phyloP scores from a whole-genome alignment of 2,329 filamentous ascomycete genomes.

The Phaeosphaeria sp. region DNA sequence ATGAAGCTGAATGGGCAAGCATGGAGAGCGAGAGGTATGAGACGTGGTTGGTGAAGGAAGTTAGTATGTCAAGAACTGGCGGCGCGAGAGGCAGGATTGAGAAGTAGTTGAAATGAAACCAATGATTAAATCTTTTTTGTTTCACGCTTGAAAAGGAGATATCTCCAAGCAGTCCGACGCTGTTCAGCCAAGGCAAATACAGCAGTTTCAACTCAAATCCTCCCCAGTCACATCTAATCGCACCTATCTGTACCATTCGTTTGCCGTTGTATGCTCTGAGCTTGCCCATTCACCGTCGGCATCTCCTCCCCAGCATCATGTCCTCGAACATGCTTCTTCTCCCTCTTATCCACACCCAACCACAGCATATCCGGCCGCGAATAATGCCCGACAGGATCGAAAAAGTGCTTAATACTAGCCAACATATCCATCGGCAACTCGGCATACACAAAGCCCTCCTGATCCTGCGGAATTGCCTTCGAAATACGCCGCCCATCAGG shows the following conservation, averaged over 20 bases:
- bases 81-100: neutral
- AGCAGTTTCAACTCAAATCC: too few species aligned
- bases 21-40: conserved; percentile 20
- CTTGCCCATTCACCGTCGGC: neutral
- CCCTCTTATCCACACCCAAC: conserved; percentile 52
- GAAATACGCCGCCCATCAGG: conserved; percentile 59
- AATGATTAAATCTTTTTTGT: too few species aligned
- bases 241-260: too few species aligned
- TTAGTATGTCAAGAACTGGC: conserved; percentile 1
- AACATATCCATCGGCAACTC: conserved; percentile 58
- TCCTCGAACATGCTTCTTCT: conserved; percentile 33
- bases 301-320: neutral
- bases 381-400: conserved; percentile 60
- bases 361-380: conserved; percentile 60
- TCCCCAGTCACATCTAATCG: too few species aligned
- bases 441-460: conserved; percentile 60
- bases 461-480: conserved; percentile 45
- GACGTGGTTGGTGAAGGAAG: conserved; percentile 21
- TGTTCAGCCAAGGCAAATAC: too few species aligned
- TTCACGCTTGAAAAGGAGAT: too few species aligned
- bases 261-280: too few species aligned
- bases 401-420: conserved; percentile 51
- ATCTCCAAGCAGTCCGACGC: too few species aligned
- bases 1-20: conserved; percentile 11
- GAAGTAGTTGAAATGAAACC: too few species aligned